These are phyloP conservation scores for Pulveroboletus sp. DNA, from an alignment of 768 basidiomycete species.

Conservation along the genomic window DNA sequence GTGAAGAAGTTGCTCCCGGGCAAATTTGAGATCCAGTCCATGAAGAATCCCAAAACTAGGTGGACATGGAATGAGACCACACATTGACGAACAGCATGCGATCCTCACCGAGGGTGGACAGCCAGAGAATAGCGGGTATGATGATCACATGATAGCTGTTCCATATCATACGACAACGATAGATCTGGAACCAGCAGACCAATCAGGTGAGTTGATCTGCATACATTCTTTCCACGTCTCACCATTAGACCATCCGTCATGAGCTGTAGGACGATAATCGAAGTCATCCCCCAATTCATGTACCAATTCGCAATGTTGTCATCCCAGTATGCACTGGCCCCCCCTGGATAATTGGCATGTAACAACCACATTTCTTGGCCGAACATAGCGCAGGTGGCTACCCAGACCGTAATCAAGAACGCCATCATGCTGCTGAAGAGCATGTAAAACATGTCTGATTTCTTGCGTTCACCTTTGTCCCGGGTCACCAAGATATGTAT, in stretches of 20 bases:
- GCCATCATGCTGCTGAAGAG: no score
- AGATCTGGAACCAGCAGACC: conserved; percentile 34
- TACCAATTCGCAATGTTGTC: conserved; percentile 25
- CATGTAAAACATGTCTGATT: no score
- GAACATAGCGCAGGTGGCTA: no score
- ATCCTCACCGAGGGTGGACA: conserved; percentile 19
- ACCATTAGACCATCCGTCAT: no score
- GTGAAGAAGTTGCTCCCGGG: conserved; percentile 19
- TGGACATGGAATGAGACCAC: neutral
- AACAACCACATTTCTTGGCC: no score
- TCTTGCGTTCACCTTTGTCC: no score
- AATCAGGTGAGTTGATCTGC: no score
- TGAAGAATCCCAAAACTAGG: conserved; percentile 17
- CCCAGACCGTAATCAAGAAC: no score
- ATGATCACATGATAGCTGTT: conserved; percentile 8
- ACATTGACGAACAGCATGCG: neutral
- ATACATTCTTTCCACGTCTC: no score
- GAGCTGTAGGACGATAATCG: conserved; percentile 1
- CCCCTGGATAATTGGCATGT: no score
- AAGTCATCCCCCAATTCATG: conserved; percentile 22
- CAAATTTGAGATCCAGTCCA: conserved; percentile 6
- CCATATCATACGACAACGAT: conserved; percentile 39
- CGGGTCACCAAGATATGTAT: no score
- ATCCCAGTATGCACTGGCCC: no score
- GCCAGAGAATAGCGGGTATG: conserved; percentile 23